Base-by-base conservation (phyloP, 306 rosid genomes). In the Gastrolobium bilobum region DNA sequence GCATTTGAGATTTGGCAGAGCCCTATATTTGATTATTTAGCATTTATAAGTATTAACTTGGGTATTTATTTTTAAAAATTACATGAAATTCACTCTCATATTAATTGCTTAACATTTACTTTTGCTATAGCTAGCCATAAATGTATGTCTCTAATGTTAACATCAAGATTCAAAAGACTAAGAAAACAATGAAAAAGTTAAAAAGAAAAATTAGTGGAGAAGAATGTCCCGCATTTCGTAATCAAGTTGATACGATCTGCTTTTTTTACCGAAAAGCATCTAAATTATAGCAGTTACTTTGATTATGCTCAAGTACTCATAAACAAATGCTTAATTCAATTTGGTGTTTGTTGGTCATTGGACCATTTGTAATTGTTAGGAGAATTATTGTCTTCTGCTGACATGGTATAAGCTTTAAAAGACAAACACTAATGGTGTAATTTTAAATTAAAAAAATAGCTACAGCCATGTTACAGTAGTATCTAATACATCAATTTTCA, bases 171-270 rank as follows among this genome's bases (percentile, higher is more conserved):
- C 7, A 2, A 13, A 34, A 35, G 42, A 37, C 11, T 50, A 50
- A 64, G 8, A 14, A 8, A 42, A 42, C 30, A 47, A n/a, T 10
- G 51, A 40, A 62, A 57, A 65, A 42, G 3, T 2, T 20, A 20
- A 29, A 10, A 20, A 5, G 4, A 69, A 51, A 70, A 70, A 7
- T 35, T 69, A 52, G 20, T 33, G 76, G 50, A 51, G 10, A 71
- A 2, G 20, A 71, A 51, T 20, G 50, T 37, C 34, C 15, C 26
- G 37, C 50, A 39, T 52, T 52, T 52, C 76, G 2, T 9, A 35
- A 52, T 71, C 50, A 14, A 29, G 31, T 59, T 33, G 20, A 60
- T 35, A 29, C 4, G 0, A 2, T 11, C 8, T 4, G 14, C 43
- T 11, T 10, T 31, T 47, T 10, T 3, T 20, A 20, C 26, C 14